phyloP scores from a whole-genome alignment of 1,284 basidiomycete species.

The Puccinia triticina region DNA sequence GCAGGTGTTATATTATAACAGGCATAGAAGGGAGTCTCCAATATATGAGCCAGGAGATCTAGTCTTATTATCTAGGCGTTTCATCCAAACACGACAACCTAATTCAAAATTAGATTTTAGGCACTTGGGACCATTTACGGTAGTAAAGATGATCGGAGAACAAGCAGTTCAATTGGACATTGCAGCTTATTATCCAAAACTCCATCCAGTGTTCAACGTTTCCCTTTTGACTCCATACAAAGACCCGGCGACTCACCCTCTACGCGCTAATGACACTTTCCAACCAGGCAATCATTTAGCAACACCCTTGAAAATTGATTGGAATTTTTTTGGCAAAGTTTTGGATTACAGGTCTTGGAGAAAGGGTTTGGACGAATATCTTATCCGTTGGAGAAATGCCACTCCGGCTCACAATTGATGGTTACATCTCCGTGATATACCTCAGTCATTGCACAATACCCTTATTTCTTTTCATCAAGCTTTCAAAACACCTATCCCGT shows the following conservation, averaged over 20 bases:
- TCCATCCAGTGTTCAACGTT: no score
- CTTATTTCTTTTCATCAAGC: no score
- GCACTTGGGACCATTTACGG: slow-evolving; percentile 16
- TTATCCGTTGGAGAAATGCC: background rate
- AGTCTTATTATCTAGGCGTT: no score
- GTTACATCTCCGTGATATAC: background rate
- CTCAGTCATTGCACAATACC: background rate
- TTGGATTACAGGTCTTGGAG: background rate
- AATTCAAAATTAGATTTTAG: slow-evolving; percentile 21
- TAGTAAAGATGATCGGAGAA: background rate
- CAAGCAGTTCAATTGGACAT: no score
- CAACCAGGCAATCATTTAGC: background rate
- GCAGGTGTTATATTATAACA: no score
- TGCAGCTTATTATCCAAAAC: no score
- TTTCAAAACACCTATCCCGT: no score
- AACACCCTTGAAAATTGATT: background rate
- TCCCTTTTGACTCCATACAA: no score
- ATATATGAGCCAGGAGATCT: no score
- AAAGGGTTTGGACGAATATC: background rate
- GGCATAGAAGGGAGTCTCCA: no score
- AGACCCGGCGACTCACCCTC: no score
- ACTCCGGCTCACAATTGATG: slow-evolving; percentile 6
- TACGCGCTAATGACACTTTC: background rate
- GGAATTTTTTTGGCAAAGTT: background rate
- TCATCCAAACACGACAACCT: background rate